These are phyloP conservation scores for Castanospermum australe DNA, from an alignment of 306 rosid species.

Conservation along the genomic window DNA sequence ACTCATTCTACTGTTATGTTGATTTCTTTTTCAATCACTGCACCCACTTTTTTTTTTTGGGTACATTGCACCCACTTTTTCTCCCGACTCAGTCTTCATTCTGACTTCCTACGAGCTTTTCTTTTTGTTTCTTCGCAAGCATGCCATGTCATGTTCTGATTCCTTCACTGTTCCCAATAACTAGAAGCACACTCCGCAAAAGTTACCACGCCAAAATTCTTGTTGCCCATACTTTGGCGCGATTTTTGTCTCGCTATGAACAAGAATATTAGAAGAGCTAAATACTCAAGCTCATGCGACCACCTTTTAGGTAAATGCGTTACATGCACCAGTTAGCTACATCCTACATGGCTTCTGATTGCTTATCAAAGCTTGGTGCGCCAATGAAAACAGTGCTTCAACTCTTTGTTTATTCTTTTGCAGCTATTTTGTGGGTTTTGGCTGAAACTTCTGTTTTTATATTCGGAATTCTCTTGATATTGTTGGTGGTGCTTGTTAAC, in stretches of 20 bases:
- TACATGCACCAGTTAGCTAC: neutral
- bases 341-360: no score
- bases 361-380: no score
- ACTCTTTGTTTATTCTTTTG: no score
- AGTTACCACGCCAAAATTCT: neutral
- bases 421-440: no score
- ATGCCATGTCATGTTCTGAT: neutral
- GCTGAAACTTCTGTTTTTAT: neutral
- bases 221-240: slow-evolving; percentile 17
- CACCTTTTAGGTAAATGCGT: neutral
- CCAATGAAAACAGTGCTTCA: no score
- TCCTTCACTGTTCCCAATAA: neutral
- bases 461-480: neutral
- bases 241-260: neutral
- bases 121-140: neutral
- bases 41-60: neutral
- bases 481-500: neutral
- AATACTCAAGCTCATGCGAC: neutral
- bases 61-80: no score
- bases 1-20: slow-evolving; percentile 19
- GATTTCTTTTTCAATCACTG: slow-evolving; percentile 40
- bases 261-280: no score
- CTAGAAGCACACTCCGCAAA: slow-evolving; percentile 15
- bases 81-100: neutral
- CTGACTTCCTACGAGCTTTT: neutral